phyloP scores from a whole-genome alignment of 441 rosid species.

The Aquilaria agallochum region DNA sequence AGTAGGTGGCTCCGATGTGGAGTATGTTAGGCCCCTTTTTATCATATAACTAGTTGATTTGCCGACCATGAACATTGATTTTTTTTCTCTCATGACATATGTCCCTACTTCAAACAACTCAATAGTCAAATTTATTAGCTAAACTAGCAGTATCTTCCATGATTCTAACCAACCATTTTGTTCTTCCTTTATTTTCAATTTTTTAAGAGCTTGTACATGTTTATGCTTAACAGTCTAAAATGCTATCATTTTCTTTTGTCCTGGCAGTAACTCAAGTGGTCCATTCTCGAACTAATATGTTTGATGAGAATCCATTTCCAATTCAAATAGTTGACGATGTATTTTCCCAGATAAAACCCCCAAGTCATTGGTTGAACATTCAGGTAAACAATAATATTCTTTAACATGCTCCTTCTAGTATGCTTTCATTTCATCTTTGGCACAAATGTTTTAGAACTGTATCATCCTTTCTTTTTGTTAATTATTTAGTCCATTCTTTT shows the following conservation, averaged over 20 bases:
- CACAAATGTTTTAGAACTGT: not conserved
- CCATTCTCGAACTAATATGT: slow-evolving; percentile 37
- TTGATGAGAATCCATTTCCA: slow-evolving; percentile 17
- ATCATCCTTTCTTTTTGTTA: not conserved
- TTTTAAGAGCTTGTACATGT: no score
- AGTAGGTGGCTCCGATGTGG: no score
- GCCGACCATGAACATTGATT: no score
- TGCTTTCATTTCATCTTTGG: not conserved
- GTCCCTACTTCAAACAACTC: no score
- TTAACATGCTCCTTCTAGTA: not conserved
- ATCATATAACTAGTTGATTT: no score
- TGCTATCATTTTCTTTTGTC: slow-evolving; percentile 7
- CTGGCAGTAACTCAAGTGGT: slow-evolving; percentile 55
- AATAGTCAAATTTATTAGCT: no score
- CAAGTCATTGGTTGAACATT: slow-evolving; percentile 63
- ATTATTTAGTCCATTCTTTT: slow-evolving; percentile 14
- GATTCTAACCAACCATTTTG: no score
- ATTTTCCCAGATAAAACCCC: slow-evolving; percentile 31
- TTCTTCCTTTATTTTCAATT: no score
- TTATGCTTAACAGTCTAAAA: not conserved
- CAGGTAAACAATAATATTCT: slow-evolving; percentile 43
- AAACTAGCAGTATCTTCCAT: no score
- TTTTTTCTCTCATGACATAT: no score
- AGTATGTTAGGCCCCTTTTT: no score
- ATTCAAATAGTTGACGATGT: slow-evolving; percentile 44